Evolutionary conservation across 257 asterid species (phyloP), one percentile per base, ranked within the genome.

Genomic region (Solanum etuberosum): DNA sequence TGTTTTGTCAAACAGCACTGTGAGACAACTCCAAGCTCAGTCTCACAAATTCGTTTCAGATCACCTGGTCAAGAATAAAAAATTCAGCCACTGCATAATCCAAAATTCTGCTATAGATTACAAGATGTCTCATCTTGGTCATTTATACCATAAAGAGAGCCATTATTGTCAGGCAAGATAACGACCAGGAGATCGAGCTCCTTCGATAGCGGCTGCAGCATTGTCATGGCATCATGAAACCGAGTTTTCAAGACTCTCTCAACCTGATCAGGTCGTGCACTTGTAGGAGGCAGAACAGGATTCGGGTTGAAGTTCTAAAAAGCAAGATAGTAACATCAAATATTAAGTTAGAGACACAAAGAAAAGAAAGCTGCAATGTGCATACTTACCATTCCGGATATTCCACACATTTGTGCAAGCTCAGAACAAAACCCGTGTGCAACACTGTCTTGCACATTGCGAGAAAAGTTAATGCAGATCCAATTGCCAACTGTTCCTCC

Each of bases 1-100:
- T 97, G 98, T 92, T 97, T 97, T 67, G 96, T 95, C 92, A 97
- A 91, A 89, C 99, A 97, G 90, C 99, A 97, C 65, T 97, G 99
- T 37, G 99, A 97, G 16, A 97, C 98, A 21, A 97, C 92, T n/a
- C 99, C 99, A 20, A 97, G 98, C 25, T 97, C 98, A 0, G 99
- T 97, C 92, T 97, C 99, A 81, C 99, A 97, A 74, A 97, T 97
- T 35, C 99, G 92, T 86, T 97, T 97, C 88, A 97, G 88, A 85
- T 95, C 98, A 89, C 99, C 99, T 95, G 86, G 72, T 61, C 20
- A 43, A 29, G n/a, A 51, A 87, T 20, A 67, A 8, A 74, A 59
- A 29, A 34, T 2, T 5, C 13, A 84, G 86, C 20, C 57, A 38
- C 68, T 14, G 6, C 43, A 48, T 9, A 20, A 16, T 81, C 29